Evolutionary conservation across 305 asterid species (phyloP), one percentile per base, ranked within the genome.

Genomic region (Fraxinus angustifolia): DNA sequence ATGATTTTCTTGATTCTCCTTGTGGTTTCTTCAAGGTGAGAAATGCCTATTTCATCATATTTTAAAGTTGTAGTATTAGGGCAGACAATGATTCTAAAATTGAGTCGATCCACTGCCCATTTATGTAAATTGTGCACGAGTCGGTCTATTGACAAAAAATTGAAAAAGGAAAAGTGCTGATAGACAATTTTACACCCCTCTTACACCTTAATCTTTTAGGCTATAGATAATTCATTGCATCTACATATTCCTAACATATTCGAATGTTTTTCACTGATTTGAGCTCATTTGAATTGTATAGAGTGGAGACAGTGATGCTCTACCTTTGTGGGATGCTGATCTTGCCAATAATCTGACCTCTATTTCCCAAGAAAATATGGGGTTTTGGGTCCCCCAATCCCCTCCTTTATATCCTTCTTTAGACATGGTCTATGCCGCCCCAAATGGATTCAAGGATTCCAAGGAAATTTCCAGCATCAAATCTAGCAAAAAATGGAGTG

Each of bases 361-460:
- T 56, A 81, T 84, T 67, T 84, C 92, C 14, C 67, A 89, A 76
- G 90, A 85, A 76, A 86, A 85, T 75, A 58, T 79, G 77, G 91
- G 94, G 6, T 38, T 82, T 78, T 91, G 97, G 96, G 97, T 90
- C 85, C 98, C 98, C 48, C 95, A 87, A 79, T 88, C 82, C 34
- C 82, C 91, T 17, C 60, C 76, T 30, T 36, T 65, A 76, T 73
- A 87, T 67, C 82, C 92, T n/a, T 81, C 82, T 35, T 40, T 80
- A 31, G 84, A 83, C 30, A 76, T 88, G 45, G 80, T 53, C 8
- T 86, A 91, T 83, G 92, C 89, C 74, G 83, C 85, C n/a, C 82
- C 87, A 83, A 88, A 84, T 81, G 91, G 84, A 62, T 77, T 56
- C 7, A 84, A 82, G 77, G 89, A 85, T 0, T 81, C 83, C 10